Evolutionary conservation across 2,329 filamentous ascomycete genomes (phyloP).

Genomic region (Monilinia polystroma): DNA sequence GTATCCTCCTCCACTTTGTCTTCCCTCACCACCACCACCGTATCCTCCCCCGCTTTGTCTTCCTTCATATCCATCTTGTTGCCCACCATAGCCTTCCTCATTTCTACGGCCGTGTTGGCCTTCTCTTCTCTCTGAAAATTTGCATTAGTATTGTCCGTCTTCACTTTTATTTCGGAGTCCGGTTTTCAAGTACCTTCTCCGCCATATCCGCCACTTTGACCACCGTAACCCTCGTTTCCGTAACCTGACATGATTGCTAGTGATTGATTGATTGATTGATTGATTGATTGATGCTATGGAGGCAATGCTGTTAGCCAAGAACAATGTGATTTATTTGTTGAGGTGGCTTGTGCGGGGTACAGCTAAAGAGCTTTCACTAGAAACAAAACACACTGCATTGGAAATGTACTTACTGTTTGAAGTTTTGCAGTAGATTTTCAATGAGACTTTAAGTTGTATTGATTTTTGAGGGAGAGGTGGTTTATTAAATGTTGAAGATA

Average conservation of each 20-base stretch:
- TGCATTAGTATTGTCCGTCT: background rate
- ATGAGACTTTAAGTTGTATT: background rate
- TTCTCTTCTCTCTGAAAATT: conserved; percentile 6
- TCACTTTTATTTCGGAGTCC: no score
- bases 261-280: background rate
- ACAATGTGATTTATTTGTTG: background rate
- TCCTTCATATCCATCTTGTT: conserved; percentile 24
- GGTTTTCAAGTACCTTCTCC: background rate
- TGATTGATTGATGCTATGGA: background rate
- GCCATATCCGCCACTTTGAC: conserved; percentile 21
- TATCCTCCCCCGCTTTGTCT: conserved; percentile 24
- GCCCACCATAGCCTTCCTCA: conserved; percentile 18
- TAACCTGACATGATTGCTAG: conserved; percentile 26
- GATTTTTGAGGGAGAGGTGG: background rate
- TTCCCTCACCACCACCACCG: conserved; percentile 23
- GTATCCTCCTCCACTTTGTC: conserved; percentile 6
- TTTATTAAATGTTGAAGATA: background rate
- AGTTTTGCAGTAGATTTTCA: background rate
- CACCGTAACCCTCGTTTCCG: conserved; percentile 24
- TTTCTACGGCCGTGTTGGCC: background rate
- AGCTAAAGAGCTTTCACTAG: background rate
- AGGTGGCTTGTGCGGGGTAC: conserved; percentile 16
- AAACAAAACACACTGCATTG: background rate
- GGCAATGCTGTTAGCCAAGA: background rate
- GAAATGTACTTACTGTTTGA: background rate